These are phyloP conservation scores for Circinella minor DNA, from an alignment of 371 early-diverging fungal genomes.

Conservation along the genomic window DNA sequence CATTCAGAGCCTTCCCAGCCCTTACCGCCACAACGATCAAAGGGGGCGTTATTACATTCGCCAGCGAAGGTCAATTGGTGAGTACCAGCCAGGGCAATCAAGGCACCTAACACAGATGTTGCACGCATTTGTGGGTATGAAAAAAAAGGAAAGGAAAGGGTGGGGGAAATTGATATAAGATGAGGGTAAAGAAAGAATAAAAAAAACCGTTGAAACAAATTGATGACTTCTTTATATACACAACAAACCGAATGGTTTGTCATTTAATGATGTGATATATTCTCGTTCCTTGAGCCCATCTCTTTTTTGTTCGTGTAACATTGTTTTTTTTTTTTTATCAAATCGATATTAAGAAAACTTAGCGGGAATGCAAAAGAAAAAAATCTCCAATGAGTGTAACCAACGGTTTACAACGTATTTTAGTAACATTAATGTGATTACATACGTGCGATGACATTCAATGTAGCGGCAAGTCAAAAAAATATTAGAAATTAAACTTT, in stretches of 20 bases:
- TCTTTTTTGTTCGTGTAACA: not conserved
- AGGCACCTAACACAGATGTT: slow-evolving; percentile 6
- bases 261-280: no score
- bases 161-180: not conserved
- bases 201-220: not conserved
- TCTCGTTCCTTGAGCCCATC: not conserved
- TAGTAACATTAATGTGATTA: not conserved
- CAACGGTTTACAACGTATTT: not conserved
- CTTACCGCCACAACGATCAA: slow-evolving; percentile 15
- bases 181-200: not conserved
- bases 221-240: not conserved
- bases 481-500: not conserved
- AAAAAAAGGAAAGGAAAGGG: slow-evolving; percentile 10
- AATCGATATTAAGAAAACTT: not conserved
- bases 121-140: slow-evolving; percentile 10
- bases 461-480: slow-evolving; percentile 7
- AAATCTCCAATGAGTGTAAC: slow-evolving; percentile 6
- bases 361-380: not conserved
- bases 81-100: slow-evolving; percentile 7
- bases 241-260: not conserved
- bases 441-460: slow-evolving; percentile 3
- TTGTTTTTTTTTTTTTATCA: not conserved
- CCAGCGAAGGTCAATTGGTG: slow-evolving; percentile 13
- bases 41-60: slow-evolving; percentile 10
- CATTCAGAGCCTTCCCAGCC: slow-evolving; percentile 10